These are phyloP conservation scores for Populus hybrid DNA, from an alignment of 441 rosid species.

Conservation along the genomic window DNA sequence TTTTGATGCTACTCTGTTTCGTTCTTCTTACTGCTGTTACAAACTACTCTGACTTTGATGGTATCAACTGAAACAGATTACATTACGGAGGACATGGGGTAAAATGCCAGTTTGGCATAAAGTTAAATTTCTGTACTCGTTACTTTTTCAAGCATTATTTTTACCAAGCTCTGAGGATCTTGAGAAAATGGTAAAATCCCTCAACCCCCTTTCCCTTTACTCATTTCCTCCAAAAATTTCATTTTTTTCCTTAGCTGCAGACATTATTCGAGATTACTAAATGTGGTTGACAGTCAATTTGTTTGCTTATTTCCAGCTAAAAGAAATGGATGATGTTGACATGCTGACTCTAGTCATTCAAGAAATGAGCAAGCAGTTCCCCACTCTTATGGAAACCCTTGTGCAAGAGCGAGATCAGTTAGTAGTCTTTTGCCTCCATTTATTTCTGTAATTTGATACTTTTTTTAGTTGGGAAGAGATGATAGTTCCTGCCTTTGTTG, in stretches of 20 bases:
- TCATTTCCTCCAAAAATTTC: background rate
- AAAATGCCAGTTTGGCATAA: no score
- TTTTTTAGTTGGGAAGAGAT: background rate
- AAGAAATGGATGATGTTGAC: no score
- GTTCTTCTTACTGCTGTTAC: background rate
- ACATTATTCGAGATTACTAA: constrained; percentile 6
- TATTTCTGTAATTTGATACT: background rate
- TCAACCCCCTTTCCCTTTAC: background rate
- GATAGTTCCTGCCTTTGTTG: background rate
- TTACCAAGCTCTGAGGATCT: constrained; percentile 82
- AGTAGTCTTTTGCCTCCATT: constrained; percentile 30
- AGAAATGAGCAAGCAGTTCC: constrained; percentile 91
- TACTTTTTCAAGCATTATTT: constrained; percentile 80
- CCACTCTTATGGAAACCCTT: constrained; percentile 76
- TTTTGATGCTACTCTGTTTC: background rate
- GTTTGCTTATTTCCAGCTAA: background rate
- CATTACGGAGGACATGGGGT: constrained; percentile 20
- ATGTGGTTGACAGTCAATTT: constrained; percentile 9
- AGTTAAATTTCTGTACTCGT: constrained; percentile 34
- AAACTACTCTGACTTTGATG: background rate
- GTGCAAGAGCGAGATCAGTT: constrained; percentile 94
- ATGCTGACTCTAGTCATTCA: constrained; percentile 69
- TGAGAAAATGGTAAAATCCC: constrained; percentile 65
- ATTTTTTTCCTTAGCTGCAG: background rate
- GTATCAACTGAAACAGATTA: constrained; percentile 48